Evolutionary conservation across 2,329 filamentous ascomycete species (phyloP), one percentile per base, ranked within the genome.

Genomic region (Arthrobotrys entomopaga): DNA sequence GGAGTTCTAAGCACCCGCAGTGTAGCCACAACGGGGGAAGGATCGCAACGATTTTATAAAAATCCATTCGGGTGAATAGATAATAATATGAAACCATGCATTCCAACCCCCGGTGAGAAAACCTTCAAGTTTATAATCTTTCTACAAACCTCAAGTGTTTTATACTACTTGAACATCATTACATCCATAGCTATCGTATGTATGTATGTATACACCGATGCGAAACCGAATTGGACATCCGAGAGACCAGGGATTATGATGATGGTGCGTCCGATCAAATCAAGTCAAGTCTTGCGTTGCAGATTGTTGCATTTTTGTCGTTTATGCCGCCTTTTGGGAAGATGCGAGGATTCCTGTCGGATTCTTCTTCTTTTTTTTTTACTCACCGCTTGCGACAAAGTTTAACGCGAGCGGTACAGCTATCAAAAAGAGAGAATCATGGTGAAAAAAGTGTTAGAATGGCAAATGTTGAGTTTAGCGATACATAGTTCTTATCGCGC

Each of bases 331-430:
- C 59, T 88, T 89, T 88, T 85, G 84, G 83, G 81, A 83, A 19
- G n/a, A n/a, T 46, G 19, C 34, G 40, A 38, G 48, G n/a, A 26
- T 26, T 26, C 7, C 24, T 26, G 26, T 42, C 16, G 26, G 61
- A 53, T 60, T 24, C 10, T 29, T 48, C n/a, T 29, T 79, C 77
- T 76, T 77, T 79, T 79, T 81, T 81, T 82, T 82, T 75, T 83
- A 94, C 91, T 94, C 88, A 95, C 91, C 91, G 84, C 91, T 92
- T 82, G 91, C 91, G 84, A 95, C 91, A 84, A 95, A 95, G 84
- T 95, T 95, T 81, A 95, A 85, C 82, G 91, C 91, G 82, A 95
- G 84, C 78, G 91, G 91, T 77, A 92, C 83, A 77, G 90, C 91
- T 95, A 49, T 49, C 79, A 13, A n/a, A 48, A n/a, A 60, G 24